phyloP scores from a whole-genome alignment of 257 asterid species.

The Mitragyna speciosa region DNA sequence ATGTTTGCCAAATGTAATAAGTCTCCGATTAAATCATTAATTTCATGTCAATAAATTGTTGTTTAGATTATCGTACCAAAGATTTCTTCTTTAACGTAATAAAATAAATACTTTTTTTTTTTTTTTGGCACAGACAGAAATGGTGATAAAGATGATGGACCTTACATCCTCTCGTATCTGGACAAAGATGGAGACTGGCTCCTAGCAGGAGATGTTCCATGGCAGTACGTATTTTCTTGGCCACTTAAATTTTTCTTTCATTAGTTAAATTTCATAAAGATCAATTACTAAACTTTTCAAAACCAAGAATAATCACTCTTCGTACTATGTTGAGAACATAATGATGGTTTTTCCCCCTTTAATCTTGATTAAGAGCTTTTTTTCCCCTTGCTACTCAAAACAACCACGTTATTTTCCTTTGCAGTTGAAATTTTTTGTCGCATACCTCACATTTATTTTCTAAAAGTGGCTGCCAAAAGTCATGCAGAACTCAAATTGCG shows the following conservation, averaged over 20 bases:
- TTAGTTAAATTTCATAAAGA: not conserved
- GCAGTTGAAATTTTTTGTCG: not conserved
- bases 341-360: not conserved
- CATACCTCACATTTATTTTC: not conserved
- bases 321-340: not conserved
- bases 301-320: not conserved
- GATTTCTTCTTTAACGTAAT: too few relatives aligned
- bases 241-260: not conserved
- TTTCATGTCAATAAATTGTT: not conserved
- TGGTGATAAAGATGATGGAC: conserved; percentile 18
- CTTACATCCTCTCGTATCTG: conserved; percentile 49
- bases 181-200: conserved; percentile 64
- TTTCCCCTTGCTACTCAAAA: not conserved
- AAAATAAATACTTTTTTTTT: too few relatives aligned
- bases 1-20: conserved; percentile 55
- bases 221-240: conserved; percentile 42
- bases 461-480: not conserved
- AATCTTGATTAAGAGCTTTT: not conserved
- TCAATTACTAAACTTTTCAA: not conserved
- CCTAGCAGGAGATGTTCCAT: conserved; percentile 63
- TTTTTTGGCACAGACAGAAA: conserved; percentile 29
- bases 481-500: not conserved
- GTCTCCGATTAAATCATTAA: not conserved
- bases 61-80: too few relatives aligned
- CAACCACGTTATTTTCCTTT: too few relatives aligned